A percentile compares a stretch with the other conserved stretches of the same genome.
Conservation (phyloP, 78 protist species). For the Chrysochromulina parva region DNA sequence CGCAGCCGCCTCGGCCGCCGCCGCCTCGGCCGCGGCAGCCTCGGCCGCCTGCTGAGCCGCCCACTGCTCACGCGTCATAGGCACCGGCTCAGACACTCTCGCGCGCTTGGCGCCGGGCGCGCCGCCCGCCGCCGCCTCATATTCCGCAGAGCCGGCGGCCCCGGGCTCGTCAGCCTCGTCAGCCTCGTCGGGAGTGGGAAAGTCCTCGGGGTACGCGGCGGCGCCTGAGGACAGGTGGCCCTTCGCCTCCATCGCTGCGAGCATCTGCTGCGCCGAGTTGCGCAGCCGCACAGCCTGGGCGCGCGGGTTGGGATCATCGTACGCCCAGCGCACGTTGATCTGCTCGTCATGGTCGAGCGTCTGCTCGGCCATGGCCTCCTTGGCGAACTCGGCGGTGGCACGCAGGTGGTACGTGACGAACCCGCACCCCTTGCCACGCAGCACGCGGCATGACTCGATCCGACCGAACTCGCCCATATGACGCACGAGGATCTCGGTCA, state of each 20-base stretch:
- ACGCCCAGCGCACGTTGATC: conserved; percentile 42
- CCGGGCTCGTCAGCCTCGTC: too few relatives aligned
- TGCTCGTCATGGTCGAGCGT: conserved; percentile 46
- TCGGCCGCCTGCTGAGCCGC: too few relatives aligned
- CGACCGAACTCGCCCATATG: conserved; percentile 43
- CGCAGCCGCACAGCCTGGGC: neutral
- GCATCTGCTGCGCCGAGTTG: neutral
- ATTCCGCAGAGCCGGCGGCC: too few relatives aligned
- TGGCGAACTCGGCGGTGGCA: conserved; percentile 51
- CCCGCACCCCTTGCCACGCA: conserved; percentile 6
- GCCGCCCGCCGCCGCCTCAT: too few relatives aligned
- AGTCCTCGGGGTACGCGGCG: too few relatives aligned
- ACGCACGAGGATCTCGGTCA: neutral
- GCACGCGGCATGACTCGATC: conserved; percentile 17
- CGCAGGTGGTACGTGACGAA: conserved; percentile 35
- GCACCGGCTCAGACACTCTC: too few relatives aligned
- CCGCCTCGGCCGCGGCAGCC: too few relatives aligned
- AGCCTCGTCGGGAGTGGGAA: too few relatives aligned
- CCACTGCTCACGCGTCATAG: too few relatives aligned
- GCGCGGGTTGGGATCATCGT: conserved; percentile 45
- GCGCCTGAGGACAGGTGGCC: too few relatives aligned
- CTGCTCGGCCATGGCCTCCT: conserved; percentile 52
- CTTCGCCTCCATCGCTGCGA: neutral
- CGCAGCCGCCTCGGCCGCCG: too few relatives aligned
- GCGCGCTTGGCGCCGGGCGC: too few relatives aligned